Evolutionary conservation across 371 early-diverging fungal species (phyloP), one percentile per base, ranked within the genome.

Genomic region (Lichtheimia corymbifera): DNA sequence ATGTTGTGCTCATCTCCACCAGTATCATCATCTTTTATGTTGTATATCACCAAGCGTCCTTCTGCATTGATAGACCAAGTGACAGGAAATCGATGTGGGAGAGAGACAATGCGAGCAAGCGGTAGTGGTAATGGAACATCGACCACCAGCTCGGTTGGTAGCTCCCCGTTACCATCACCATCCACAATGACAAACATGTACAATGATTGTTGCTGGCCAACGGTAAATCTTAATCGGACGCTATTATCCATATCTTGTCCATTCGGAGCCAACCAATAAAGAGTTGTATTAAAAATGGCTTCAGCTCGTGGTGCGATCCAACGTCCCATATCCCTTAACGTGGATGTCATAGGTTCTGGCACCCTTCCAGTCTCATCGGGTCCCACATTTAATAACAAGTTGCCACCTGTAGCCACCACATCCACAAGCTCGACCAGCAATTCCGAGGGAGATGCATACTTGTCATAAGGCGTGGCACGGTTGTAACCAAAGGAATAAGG

Each of bases 331-430:
- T 44, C 59, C 27, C 27, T 30, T 13, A 72, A 42, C 4, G 67
- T 43, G 14, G 56, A 30, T 4, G 30, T 43, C 66, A 69, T 66
- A 14, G 59, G 45, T 4, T 50, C 51, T 0, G 67, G 64, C 0
- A 74, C 35, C 4, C 18, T 5, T 0, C 74, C 74, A 0, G 62
- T 58, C 15, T 57, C 68, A 3, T 71, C 64, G 4, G 74, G 74
- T 15, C 74, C 74, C 12, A 74, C 68, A 45, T 64, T 66, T 6
- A 74, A 53, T 20, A 74, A 43, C 20, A 70, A 61, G n/a, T 70
- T 73, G 12, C 73, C 73, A 3, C 73, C 73, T n/a, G 40, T 50
- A 9, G 66, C 59, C 18, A 71, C 66, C 4, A 66, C 50, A 25
- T 71, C 69, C 9, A 74, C 64, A 4, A 74, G 55, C 11, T 66